phyloP scores from a whole-genome alignment of 768 basidiomycete species.

The Lactarius akahatsu region DNA sequence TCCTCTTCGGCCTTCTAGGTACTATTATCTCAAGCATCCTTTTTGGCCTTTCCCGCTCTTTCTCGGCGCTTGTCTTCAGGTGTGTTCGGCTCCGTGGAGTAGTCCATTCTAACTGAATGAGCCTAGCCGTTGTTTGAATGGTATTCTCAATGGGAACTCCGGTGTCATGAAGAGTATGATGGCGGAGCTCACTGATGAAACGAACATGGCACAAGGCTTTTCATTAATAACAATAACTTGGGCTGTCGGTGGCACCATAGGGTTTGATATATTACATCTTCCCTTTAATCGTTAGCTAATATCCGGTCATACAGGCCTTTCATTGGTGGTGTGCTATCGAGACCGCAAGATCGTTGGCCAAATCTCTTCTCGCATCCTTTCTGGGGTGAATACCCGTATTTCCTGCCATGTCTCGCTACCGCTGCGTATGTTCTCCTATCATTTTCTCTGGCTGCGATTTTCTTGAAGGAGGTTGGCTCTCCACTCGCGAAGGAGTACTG shows the following conservation, averaged over 20 bases:
- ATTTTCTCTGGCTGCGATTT: background rate
- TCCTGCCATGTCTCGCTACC: constrained; percentile 29
- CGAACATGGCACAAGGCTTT: background rate
- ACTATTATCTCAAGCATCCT: background rate
- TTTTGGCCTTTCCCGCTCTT: background rate
- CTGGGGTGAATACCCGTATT: constrained; percentile 32
- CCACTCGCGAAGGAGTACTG: rapidly evolving
- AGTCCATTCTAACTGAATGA: background rate
- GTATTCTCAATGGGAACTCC: background rate
- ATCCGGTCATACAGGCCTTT: constrained; percentile 25
- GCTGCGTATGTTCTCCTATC: background rate
- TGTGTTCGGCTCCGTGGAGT: background rate
- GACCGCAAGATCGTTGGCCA: constrained; percentile 30
- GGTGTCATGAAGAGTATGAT: background rate
- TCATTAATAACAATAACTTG: background rate
- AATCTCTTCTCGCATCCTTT: constrained; percentile 27
- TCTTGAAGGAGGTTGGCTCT: constrained; percentile 18
- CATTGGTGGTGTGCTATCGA: constrained; percentile 31
- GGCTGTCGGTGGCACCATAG: background rate
- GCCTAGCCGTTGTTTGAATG: background rate
- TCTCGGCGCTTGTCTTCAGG: background rate
- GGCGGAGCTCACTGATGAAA: background rate
- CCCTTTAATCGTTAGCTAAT: background rate
- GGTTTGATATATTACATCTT: constrained; percentile 5
- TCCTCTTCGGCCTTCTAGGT: background rate